A percentile compares a stretch with the other conserved stretches of the same genome.
Evolutionary conservation across 2,329 filamentous ascomycete genomes (phyloP).

Genomic region (Coniochaeta sp.): DNA sequence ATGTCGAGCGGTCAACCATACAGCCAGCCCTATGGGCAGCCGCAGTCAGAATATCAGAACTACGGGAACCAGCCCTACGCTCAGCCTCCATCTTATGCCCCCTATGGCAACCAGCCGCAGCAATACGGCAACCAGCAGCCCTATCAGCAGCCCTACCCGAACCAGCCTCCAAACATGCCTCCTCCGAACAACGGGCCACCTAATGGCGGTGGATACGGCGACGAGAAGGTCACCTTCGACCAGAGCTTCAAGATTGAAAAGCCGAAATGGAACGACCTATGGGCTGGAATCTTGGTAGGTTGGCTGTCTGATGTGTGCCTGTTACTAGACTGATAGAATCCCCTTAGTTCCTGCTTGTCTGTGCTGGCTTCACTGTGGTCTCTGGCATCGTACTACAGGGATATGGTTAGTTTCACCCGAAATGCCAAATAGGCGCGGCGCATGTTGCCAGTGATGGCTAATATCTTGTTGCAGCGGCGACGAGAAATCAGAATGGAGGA

Average conservation of each 20-base stretch:
- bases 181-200: neutral
- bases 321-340: neutral
- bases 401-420: slow-evolving; percentile 43
- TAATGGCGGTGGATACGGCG: neutral
- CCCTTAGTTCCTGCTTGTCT: slow-evolving; percentile 15
- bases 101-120: neutral
- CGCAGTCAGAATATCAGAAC: neutral
- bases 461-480: slow-evolving; percentile 25
- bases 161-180: neutral
- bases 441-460: neutral
- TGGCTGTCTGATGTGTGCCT: neutral
- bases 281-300: slow-evolving; percentile 73
- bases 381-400: slow-evolving; percentile 69
- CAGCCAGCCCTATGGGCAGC: neutral
- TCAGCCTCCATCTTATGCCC: neutral
- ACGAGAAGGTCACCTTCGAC: slow-evolving; percentile 57
- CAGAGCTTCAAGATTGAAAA: slow-evolving; percentile 74
- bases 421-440: neutral
- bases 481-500: slow-evolving; percentile 55
- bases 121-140: neutral
- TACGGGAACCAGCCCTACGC: neutral
- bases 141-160: neutral
- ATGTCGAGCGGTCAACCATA: neutral
- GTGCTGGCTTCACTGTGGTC: slow-evolving; percentile 63
- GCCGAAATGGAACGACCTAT: slow-evolving; percentile 86